phyloP scores from a whole-genome alignment of 495 filamentous ascomycete species.

The Penicillium chermesinum region DNA sequence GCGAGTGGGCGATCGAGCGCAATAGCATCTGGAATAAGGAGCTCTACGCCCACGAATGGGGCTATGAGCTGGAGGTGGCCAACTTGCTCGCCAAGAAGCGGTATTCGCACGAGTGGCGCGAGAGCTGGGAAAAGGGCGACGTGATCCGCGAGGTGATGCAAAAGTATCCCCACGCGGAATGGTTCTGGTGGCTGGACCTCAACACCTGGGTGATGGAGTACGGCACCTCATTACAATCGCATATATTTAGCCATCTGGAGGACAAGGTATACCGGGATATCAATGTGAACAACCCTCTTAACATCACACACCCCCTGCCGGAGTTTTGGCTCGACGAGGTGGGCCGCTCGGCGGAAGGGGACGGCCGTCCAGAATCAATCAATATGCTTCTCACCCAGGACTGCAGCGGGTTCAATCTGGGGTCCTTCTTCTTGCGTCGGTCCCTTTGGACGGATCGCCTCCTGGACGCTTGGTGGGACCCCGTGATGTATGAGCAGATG shows the following conservation, averaged over 20 bases:
- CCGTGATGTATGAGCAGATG: slow-evolving; percentile 94
- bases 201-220: slow-evolving; percentile 99
- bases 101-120: slow-evolving; percentile 98
- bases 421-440: slow-evolving; percentile 86
- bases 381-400: slow-evolving; percentile 89
- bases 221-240: slow-evolving; percentile 79
- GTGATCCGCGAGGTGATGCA: slow-evolving; percentile 84
- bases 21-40: slow-evolving; percentile 94
- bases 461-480: slow-evolving; percentile 98
- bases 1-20: slow-evolving; percentile 97
- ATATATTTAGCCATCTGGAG: slow-evolving; percentile 78
- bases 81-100: slow-evolving; percentile 98
- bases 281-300: slow-evolving; percentile 90
- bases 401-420: slow-evolving; percentile 93
- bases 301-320: slow-evolving; percentile 78
- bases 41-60: slow-evolving; percentile 81
- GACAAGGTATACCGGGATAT: slow-evolving; percentile 89
- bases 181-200: slow-evolving; percentile 99
- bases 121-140: slow-evolving; percentile 99
- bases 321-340: slow-evolving; percentile 68
- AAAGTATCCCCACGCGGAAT: slow-evolving; percentile 94
- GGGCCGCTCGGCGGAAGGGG: slow-evolving; percentile 66
- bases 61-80: slow-evolving; percentile 91
- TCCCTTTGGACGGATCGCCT: slow-evolving; percentile 86
- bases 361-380: slow-evolving; percentile 67